Conservation (phyloP, 2,329 filamentous ascomycete genomes). For the Apiospora kogelbergensis region DNA sequence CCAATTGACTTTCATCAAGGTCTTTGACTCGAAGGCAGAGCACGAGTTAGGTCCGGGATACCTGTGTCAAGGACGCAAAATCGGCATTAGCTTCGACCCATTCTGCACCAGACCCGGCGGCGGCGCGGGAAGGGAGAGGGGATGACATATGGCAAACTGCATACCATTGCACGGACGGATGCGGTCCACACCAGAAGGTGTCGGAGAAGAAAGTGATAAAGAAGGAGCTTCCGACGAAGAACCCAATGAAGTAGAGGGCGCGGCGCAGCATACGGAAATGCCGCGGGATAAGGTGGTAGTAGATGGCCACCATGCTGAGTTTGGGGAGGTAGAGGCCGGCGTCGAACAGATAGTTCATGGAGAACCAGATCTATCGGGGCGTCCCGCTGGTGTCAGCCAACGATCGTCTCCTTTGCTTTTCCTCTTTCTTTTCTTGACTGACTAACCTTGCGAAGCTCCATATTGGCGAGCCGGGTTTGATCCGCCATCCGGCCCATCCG, state of each 20-base stretch:
- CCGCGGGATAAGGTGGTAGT: conserved; percentile 14
- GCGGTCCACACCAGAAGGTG: conserved; percentile 10
- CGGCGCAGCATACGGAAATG: conserved; percentile 9
- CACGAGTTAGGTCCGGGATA: background rate
- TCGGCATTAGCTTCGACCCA: no score
- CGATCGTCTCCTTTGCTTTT: no score
- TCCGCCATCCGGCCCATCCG: conserved; percentile 7
- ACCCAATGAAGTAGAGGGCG: conserved; percentile 5
- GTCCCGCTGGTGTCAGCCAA: background rate
- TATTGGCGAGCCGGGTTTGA: background rate
- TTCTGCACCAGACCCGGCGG: no score
- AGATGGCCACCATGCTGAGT: conserved; percentile 14
- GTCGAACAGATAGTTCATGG: conserved; percentile 16
- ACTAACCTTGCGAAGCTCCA: conserved; percentile 3
- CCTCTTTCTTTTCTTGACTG: background rate
- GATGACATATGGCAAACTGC: background rate
- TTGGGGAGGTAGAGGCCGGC: conserved; percentile 18
- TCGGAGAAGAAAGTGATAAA: conserved; percentile 9
- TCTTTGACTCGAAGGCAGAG: background rate
- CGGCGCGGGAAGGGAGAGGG: no score
- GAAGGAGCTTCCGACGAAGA: background rate
- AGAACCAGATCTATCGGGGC: conserved; percentile 13
- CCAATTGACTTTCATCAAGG: conserved; percentile 10
- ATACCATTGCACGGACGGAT: conserved; percentile 3
- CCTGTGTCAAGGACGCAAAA: no score